These are phyloP conservation scores for Boechera stricta DNA, from an alignment of 345 rosid species.

Conservation along the genomic window DNA sequence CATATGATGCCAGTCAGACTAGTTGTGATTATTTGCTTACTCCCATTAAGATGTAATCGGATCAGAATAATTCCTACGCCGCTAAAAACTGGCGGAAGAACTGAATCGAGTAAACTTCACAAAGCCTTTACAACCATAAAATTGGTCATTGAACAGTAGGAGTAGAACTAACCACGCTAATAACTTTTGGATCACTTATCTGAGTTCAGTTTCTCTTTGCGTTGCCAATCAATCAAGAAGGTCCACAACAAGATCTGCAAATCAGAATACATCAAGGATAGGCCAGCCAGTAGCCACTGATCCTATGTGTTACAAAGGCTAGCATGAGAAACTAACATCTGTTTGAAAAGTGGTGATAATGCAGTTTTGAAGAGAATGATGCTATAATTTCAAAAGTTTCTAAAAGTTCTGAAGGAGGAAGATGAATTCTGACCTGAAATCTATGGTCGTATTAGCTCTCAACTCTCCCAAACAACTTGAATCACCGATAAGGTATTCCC, in stretches of 20 bases:
- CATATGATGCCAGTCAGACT: neutral
- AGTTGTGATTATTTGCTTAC: neutral
- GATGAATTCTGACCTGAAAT: slow-evolving; percentile 50
- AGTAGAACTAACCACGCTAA: slow-evolving; percentile 45
- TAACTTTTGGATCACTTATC: slow-evolving; percentile 42
- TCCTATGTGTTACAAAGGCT: slow-evolving; percentile 35
- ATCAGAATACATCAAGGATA: slow-evolving; percentile 48
- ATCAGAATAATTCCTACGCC: neutral
- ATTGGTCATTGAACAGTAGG: slow-evolving; percentile 39
- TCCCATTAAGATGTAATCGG: neutral
- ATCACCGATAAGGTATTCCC: slow-evolving; percentile 38
- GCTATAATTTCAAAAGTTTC: neutral
- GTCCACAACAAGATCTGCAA: slow-evolving; percentile 60
- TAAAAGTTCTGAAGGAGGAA: slow-evolving; percentile 22
- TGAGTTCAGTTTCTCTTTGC: slow-evolving; percentile 53
- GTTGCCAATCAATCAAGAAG: slow-evolving; percentile 46
- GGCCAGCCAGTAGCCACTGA: slow-evolving; percentile 41
- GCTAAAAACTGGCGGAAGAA: slow-evolving; percentile 11
- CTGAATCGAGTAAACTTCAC: slow-evolving; percentile 28
- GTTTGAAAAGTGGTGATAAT: slow-evolving; percentile 10
- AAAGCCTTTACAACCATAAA: slow-evolving; percentile 37
- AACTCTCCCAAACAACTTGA: slow-evolving; percentile 46
- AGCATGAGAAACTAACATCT: slow-evolving; percentile 16
- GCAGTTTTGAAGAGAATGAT: slow-evolving; percentile 15
- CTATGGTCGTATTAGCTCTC: slow-evolving; percentile 47